Conservation (phyloP, 2,329 filamentous ascomycete species). For the Cladosporium phlei region DNA sequence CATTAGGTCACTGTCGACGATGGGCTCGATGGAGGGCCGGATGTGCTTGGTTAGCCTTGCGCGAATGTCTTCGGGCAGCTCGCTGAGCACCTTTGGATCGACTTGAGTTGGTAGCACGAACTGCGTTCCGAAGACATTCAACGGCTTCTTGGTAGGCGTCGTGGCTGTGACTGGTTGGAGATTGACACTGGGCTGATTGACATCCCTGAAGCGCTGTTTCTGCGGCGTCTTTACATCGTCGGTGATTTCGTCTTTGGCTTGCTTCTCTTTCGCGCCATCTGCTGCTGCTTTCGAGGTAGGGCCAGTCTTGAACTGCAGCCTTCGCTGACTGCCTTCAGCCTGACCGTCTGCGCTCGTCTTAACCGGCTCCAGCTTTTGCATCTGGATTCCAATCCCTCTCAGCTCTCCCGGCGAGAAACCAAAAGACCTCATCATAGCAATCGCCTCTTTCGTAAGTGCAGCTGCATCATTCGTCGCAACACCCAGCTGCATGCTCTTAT, state of each 20-base stretch:
- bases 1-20: slow-evolving; percentile 1
- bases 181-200: slow-evolving; percentile 30
- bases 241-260: slow-evolving; percentile 34
- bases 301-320: slow-evolving; percentile 63
- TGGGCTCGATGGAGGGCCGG: slow-evolving; percentile 12
- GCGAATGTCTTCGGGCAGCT: slow-evolving; percentile 78
- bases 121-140: slow-evolving; percentile 82
- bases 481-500: slow-evolving; percentile 78
- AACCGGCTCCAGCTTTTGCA: slow-evolving; percentile 83
- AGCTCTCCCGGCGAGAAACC: slow-evolving; percentile 85
- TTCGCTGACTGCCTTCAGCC: slow-evolving; percentile 71
- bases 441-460: slow-evolving; percentile 70
- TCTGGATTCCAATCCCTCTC: slow-evolving; percentile 85
- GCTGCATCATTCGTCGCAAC: slow-evolving; percentile 74
- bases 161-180: slow-evolving; percentile 30
- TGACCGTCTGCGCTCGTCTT: slow-evolving; percentile 52
- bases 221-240: slow-evolving; percentile 42
- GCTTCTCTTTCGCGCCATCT: slow-evolving; percentile 31
- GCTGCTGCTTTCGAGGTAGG: neutral
- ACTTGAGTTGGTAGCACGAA: slow-evolving; percentile 83
- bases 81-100: slow-evolving; percentile 75
- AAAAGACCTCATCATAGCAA: slow-evolving; percentile 77
- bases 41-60: slow-evolving; percentile 64
- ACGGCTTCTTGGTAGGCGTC: slow-evolving; percentile 57
- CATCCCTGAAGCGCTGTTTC: slow-evolving; percentile 25